Conservation (phyloP, 202 grass and related monocot genomes). For the Schoenoplectus tabernaemontani region DNA sequence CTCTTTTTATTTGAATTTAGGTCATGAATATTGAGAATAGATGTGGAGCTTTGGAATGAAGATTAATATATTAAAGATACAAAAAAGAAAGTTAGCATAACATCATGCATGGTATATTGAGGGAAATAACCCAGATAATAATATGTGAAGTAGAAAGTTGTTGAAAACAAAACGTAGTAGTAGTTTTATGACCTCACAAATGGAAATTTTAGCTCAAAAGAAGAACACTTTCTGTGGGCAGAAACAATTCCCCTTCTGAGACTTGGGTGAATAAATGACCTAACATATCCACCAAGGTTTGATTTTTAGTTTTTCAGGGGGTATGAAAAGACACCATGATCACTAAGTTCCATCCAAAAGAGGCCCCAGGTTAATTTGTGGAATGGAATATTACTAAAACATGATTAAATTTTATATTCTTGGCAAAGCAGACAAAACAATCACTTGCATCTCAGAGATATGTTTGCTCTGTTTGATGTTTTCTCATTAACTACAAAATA, state of each 20-base stretch:
- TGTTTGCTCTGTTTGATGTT: constrained; percentile 5
- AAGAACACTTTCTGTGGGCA: background rate
- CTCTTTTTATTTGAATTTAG: background rate
- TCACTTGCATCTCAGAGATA: background rate
- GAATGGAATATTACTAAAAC: constrained; percentile 9
- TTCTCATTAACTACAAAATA: background rate
- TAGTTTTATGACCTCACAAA: background rate
- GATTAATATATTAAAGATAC: background rate
- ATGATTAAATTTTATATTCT: background rate
- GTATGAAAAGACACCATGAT: constrained; percentile 13
- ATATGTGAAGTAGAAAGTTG: too few species aligned
- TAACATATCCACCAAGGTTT: constrained; percentile 4
- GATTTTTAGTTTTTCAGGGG: constrained; percentile 4
- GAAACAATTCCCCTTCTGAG: background rate
- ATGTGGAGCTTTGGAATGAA: background rate
- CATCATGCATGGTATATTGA: background rate
- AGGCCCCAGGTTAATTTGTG: background rate
- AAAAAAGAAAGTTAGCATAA: background rate
- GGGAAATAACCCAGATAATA: background rate
- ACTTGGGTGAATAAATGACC: constrained; percentile 11
- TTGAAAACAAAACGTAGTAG: background rate
- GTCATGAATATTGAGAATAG: background rate
- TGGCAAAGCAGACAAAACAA: constrained; percentile 1
- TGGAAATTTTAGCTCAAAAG: background rate
- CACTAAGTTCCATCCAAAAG: background rate